These are phyloP conservation scores for Blastocystis sp. DNA, from an alignment of 352 stramenopile species.

Conservation along the genomic window DNA sequence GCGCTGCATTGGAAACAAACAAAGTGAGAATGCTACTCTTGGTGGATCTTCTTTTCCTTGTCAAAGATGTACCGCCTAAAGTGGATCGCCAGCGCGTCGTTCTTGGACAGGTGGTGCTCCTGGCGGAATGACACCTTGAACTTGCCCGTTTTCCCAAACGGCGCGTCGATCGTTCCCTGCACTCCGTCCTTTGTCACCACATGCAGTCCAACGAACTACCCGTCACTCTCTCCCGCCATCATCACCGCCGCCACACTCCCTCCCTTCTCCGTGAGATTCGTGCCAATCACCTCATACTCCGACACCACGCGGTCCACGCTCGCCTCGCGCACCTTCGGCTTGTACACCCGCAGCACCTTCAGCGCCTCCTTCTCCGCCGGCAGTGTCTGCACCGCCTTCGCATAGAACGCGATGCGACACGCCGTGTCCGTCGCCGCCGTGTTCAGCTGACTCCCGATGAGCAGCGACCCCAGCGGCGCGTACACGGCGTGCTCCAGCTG, in stretches of 20 bases:
- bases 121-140: constrained; percentile 66
- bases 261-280: constrained; percentile 80
- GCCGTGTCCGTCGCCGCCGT: constrained; percentile 76
- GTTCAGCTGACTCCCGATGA: constrained; percentile 80
- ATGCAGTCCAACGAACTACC: constrained; percentile 74
- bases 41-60: constrained; percentile 68
- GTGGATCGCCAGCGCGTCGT: constrained; percentile 54
- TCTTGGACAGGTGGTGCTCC: constrained; percentile 49
- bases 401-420: constrained; percentile 80
- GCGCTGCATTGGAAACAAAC: constrained; percentile 5
- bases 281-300: constrained; percentile 75
- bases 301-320: constrained; percentile 74
- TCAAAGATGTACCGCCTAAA: constrained; percentile 68
- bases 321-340: constrained; percentile 76
- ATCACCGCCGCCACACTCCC: constrained; percentile 74
- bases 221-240: constrained; percentile 25
- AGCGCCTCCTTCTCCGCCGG: constrained; percentile 71
- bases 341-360: constrained; percentile 74
- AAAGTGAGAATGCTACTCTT: constrained; percentile 39
- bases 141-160: constrained; percentile 82
- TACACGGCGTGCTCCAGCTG: constrained; percentile 78
- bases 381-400: constrained; percentile 72
- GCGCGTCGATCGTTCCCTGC: constrained; percentile 76
- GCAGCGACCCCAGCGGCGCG: constrained; percentile 74
- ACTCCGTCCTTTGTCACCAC: constrained; percentile 75